These are phyloP conservation scores for Plicaturopsis crispa DNA, from an alignment of 768 basidiomycete species.

Conservation along the genomic window DNA sequence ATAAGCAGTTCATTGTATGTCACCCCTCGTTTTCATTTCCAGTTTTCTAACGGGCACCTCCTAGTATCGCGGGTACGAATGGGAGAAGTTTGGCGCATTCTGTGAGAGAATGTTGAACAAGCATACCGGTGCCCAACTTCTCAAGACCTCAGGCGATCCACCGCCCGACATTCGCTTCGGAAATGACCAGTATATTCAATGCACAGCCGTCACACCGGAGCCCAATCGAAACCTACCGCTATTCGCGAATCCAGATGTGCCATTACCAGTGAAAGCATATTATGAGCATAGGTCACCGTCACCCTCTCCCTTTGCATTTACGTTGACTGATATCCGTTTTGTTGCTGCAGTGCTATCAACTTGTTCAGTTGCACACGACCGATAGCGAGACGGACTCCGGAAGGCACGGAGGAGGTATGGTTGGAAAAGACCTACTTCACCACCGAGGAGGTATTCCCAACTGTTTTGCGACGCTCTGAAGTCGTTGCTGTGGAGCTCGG, in stretches of 20 bases:
- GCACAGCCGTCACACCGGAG: constrained; percentile 79
- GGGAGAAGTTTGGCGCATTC: constrained; percentile 88
- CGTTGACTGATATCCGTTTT: neutral
- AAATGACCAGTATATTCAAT: constrained; percentile 80
- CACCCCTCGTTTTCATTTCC: neutral
- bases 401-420: constrained; percentile 74
- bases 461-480: constrained; percentile 85
- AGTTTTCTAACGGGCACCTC: constrained; percentile 4
- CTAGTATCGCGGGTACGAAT: constrained; percentile 89
- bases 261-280: constrained; percentile 71
- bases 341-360: constrained; percentile 59
- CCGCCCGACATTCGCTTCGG: constrained; percentile 75
- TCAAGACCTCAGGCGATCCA: constrained; percentile 70
- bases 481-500: constrained; percentile 61
- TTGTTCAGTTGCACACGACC: constrained; percentile 74
- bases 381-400: constrained; percentile 52
- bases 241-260: constrained; percentile 82
- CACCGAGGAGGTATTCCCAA: constrained; percentile 86
- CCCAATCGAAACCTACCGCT: constrained; percentile 71
- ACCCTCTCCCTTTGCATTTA: constrained; percentile 4
- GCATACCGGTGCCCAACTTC: constrained; percentile 75
- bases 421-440: constrained; percentile 83
- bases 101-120: constrained; percentile 91
- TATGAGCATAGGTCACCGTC: constrained; percentile 71
- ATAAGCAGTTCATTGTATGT: constrained; percentile 86